A percentile compares a stretch with the other conserved stretches of the same genome.
phyloP scores from a whole-genome alignment of 106 monocot species.

The Acorus calamus region DNA sequence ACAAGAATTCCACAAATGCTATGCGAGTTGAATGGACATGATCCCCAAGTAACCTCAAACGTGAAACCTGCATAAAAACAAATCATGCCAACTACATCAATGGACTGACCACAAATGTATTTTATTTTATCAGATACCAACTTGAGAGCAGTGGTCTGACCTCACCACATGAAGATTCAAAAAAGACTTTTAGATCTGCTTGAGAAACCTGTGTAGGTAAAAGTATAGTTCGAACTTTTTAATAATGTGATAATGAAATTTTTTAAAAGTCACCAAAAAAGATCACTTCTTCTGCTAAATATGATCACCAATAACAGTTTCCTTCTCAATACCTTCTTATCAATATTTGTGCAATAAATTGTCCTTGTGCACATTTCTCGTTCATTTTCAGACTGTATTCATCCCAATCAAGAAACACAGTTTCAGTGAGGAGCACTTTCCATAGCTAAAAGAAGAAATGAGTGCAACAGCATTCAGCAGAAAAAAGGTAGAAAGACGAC shows the following conservation, averaged over 20 bases:
- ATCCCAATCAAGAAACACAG: background rate
- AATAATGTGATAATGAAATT: no score
- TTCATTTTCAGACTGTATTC: slow-evolving; percentile 41
- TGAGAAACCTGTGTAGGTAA: slow-evolving; percentile 37
- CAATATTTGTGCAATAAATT: slow-evolving; percentile 64
- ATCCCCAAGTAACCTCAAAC: slow-evolving; percentile 66
- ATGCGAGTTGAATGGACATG: slow-evolving; percentile 47
- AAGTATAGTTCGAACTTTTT: no score
- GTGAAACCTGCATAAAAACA: slow-evolving; percentile 29
- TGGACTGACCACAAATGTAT: background rate
- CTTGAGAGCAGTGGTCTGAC: slow-evolving; percentile 10
- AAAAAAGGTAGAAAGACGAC: background rate
- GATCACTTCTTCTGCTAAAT: no score
- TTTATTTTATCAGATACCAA: background rate
- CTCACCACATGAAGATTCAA: slow-evolving; percentile 43
- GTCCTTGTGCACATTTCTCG: slow-evolving; percentile 49
- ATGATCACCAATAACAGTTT: background rate
- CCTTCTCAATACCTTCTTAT: slow-evolving; percentile 36
- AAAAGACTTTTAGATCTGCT: slow-evolving; percentile 39
- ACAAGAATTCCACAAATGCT: slow-evolving; percentile 69
- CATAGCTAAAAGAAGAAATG: background rate
- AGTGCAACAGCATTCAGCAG: background rate
- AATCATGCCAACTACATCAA: background rate
- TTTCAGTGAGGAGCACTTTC: no score
- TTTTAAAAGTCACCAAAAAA: no score